These are phyloP conservation scores for Chaetomium globosum DNA, from an alignment of 2,329 filamentous ascomycete genomes.

Conservation along the genomic window DNA sequence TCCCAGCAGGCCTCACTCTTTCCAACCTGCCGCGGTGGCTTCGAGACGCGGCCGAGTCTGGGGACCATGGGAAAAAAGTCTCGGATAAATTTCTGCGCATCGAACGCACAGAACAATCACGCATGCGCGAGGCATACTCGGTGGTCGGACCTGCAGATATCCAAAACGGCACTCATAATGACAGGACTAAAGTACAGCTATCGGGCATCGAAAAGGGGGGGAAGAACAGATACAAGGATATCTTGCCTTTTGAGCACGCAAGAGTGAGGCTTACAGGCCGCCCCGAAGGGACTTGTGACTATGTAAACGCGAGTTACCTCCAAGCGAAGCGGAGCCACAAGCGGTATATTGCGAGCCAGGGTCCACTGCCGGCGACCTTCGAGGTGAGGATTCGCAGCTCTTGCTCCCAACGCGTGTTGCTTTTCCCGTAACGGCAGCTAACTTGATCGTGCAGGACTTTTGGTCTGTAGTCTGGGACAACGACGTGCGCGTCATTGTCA, in stretches of 20 bases:
- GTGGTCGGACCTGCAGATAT: conserved; percentile 51
- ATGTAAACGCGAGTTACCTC: conserved; percentile 91
- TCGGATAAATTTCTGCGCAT: conserved; percentile 82
- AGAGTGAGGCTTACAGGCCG: conserved; percentile 77
- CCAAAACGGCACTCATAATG: conserved; percentile 31
- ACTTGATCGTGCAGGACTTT: conserved; percentile 69
- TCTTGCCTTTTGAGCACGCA: conserved; percentile 92
- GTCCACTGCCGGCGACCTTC: conserved; percentile 88
- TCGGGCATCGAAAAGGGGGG: conserved; percentile 91
- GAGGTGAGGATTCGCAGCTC: conserved; percentile 61
- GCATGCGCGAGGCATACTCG: conserved; percentile 81
- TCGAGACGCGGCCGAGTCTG: conserved; percentile 63
- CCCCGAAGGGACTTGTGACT: conserved; percentile 74
- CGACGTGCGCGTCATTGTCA: conserved; percentile 90
- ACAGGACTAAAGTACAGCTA: conserved; percentile 62
- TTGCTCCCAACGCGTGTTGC: background rate
- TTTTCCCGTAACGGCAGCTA: conserved; percentile 31
- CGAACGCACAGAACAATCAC: conserved; percentile 80
- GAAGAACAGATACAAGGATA: conserved; percentile 98
- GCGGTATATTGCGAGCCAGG: conserved; percentile 93
- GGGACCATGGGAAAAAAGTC: conserved; percentile 76
- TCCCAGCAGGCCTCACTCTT: conserved; percentile 51
- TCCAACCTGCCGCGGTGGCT: conserved; percentile 76
- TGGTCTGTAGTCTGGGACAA: conserved; percentile 98
- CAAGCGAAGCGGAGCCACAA: conserved; percentile 81